Evolutionary conservation across 2,329 filamentous ascomycete species (phyloP).

Genomic region (Colletotrichum sp.): DNA sequence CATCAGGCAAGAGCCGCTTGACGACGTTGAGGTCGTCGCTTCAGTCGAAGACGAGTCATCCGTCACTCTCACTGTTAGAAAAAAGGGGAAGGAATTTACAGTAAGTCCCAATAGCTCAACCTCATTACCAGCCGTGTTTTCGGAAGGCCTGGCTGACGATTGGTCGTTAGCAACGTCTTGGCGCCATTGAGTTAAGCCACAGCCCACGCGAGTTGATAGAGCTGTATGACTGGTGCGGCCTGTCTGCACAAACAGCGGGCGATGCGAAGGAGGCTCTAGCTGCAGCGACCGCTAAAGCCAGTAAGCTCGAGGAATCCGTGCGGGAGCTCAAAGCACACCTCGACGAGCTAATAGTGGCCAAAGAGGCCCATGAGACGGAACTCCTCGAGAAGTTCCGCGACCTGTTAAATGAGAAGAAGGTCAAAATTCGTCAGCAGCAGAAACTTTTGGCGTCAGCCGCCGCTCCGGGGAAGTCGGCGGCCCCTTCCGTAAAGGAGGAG

Average conservation of each 20-base stretch:
- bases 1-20: conserved; percentile 56
- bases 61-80: conserved; percentile 69
- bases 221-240: conserved; percentile 73
- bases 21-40: conserved; percentile 65
- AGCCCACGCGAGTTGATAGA: conserved; percentile 65
- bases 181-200: conserved; percentile 62
- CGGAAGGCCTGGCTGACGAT: conserved; percentile 4
- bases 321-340: conserved; percentile 66
- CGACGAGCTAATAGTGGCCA: conserved; percentile 69
- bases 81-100: conserved; percentile 71
- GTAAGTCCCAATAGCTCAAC: conserved; percentile 45
- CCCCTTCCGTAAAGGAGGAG: conserved; percentile 46
- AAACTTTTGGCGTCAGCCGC: conserved; percentile 57
- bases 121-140: conserved; percentile 15
- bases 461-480: conserved; percentile 44
- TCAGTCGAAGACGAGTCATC: conserved; percentile 56
- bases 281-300: conserved; percentile 43
- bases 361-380: conserved; percentile 69
- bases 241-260: conserved; percentile 55
- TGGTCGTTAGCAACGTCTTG: conserved; percentile 67
- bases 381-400: conserved; percentile 73
- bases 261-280: conserved; percentile 49
- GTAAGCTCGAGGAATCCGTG: conserved; percentile 60
- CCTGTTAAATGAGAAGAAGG: conserved; percentile 80
- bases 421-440: conserved; percentile 78